These are phyloP conservation scores for Amanita inopinata DNA, from an alignment of 768 basidiomycete genomes.

Conservation along the genomic window DNA sequence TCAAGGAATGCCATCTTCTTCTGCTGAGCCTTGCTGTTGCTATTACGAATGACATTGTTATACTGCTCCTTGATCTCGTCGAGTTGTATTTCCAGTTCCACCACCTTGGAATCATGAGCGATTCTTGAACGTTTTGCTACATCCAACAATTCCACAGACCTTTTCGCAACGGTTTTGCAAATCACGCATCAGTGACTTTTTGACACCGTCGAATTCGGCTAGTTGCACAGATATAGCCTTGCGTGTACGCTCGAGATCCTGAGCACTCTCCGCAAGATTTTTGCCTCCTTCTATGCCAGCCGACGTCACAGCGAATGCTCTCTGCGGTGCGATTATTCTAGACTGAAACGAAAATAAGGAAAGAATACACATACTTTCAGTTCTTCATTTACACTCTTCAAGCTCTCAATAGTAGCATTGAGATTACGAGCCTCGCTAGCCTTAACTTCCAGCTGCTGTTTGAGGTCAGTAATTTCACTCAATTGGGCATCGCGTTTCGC, in stretches of 20 bases:
- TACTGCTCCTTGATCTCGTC: conserved; percentile 99
- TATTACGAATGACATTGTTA: conserved; percentile 95
- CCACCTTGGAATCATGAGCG: conserved; percentile 51
- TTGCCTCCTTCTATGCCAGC: conserved; percentile 96
- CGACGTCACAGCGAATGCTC: conserved; percentile 93
- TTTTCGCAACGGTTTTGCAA: conserved; percentile 99
- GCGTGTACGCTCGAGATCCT: conserved; percentile 92
- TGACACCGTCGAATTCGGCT: conserved; percentile 96
- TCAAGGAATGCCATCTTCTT: conserved; percentile 99
- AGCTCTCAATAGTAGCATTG: conserved; percentile 79
- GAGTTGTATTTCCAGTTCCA: conserved; percentile 96
- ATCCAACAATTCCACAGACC: conserved; percentile 37
- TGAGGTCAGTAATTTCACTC: conserved; percentile 77
- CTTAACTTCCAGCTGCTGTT: conserved; percentile 82
- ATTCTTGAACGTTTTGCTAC: conserved; percentile 10
- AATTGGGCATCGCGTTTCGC: conserved; percentile 86
- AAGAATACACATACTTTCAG: conserved; percentile 60
- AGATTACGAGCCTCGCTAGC: conserved; percentile 76
- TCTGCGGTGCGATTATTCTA: conserved; percentile 35
- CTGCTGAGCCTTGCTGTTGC: conserved; percentile 96
- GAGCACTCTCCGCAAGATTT: conserved; percentile 92
- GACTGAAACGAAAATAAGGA: conserved; percentile 1
- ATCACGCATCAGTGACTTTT: conserved; percentile 98
- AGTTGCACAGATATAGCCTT: conserved; percentile 98
- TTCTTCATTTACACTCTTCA: conserved; percentile 96